phyloP scores from a whole-genome alignment of 805 yeast species.

The Yamadazyma philogaea region DNA sequence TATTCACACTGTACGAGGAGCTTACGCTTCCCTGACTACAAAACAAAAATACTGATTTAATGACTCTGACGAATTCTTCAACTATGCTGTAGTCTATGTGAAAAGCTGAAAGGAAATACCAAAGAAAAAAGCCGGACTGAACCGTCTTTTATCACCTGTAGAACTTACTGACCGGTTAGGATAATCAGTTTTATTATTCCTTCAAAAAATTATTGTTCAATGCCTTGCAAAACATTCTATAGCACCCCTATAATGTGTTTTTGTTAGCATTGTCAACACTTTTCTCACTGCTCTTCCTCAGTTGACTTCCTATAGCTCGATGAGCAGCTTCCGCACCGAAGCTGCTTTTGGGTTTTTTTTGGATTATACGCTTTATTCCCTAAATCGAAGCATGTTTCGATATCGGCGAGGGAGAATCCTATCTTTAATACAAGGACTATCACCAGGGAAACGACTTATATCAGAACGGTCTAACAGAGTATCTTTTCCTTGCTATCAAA shows the following conservation, averaged over 20 bases:
- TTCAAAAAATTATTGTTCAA: no score
- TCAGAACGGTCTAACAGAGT: neutral
- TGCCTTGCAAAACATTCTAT: no score
- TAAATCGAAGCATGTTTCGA: neutral
- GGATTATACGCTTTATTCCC: neutral
- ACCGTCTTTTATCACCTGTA: no score
- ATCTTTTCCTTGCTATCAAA: neutral
- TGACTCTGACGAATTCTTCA: constrained; percentile 37
- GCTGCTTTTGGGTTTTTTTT: neutral
- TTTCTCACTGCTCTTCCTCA: neutral
- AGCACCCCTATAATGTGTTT: no score
- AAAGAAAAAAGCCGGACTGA: no score
- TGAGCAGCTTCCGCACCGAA: neutral
- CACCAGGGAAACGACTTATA: neutral
- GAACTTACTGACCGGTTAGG: no score
- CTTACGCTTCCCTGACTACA: constrained; percentile 35
- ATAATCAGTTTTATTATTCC: no score
- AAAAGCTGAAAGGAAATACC: no score
- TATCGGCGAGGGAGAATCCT: neutral
- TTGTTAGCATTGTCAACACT: no score
- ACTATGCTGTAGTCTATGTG: neutral
- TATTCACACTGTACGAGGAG: constrained; percentile 50
- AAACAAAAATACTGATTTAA: constrained; percentile 41
- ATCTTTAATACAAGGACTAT: neutral
- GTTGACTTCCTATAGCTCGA: neutral